Evolutionary conservation across 78 protist species (phyloP).

Genomic region (Cavenderia fasciculata): DNA sequence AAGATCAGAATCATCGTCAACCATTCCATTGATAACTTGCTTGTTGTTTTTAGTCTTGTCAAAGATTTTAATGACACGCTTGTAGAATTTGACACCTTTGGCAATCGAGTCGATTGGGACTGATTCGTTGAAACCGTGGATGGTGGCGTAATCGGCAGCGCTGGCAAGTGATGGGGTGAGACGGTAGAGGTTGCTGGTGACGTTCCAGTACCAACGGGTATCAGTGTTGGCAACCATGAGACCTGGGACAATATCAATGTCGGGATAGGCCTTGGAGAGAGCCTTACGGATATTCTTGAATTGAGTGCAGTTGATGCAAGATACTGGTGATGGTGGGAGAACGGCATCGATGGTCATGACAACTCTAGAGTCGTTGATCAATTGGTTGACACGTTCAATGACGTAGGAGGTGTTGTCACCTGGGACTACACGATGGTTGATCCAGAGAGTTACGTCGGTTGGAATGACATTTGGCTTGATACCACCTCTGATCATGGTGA

Average conservation of each 20-base stretch:
- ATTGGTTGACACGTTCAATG: not conserved
- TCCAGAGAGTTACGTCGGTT: slow-evolving; percentile 28
- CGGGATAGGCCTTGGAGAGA: not conserved
- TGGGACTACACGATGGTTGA: slow-evolving; percentile 30
- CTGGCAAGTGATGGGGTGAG: slow-evolving; percentile 1
- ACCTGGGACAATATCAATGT: slow-evolving; percentile 16
- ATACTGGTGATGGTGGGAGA: slow-evolving; percentile 54
- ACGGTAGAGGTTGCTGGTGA: slow-evolving; percentile 26
- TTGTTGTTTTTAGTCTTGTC: too few relatives aligned
- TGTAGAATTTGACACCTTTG: slow-evolving; percentile 32
- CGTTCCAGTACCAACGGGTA: slow-evolving; percentile 40
- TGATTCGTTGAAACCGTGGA: slow-evolving; percentile 62
- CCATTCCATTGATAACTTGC: too few relatives aligned
- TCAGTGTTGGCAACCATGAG: slow-evolving; percentile 60
- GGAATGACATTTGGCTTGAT: slow-evolving; percentile 23
- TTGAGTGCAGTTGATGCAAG: not conserved
- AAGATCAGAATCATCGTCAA: too few relatives aligned
- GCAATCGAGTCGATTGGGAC: slow-evolving; percentile 2
- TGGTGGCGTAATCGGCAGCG: not conserved
- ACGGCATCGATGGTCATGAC: slow-evolving; percentile 9
- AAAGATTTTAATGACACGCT: slow-evolving; percentile 14
- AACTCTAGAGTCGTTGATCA: slow-evolving; percentile 37
- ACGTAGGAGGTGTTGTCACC: slow-evolving; percentile 1
- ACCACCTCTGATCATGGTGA: slow-evolving; percentile 33
- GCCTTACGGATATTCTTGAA: not conserved